Base-by-base conservation (phyloP, 371 early-diverging fungal genomes). In the Capniomyces stellatus region DNA sequence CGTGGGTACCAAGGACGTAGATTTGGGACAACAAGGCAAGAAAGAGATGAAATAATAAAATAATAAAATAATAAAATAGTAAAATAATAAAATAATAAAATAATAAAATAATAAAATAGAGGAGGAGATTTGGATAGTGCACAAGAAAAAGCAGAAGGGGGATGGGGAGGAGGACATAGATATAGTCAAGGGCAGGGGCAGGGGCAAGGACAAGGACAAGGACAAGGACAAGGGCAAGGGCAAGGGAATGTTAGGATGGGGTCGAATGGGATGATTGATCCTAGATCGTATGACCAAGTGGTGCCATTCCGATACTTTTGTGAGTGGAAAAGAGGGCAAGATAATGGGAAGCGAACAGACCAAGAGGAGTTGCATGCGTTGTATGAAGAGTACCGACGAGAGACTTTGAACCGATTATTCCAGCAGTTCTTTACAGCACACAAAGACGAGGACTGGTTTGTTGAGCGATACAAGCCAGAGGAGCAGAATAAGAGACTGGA, bases 381-480 rank as follows among this genome's bases (percentile, higher is more conserved):
- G 43, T 93, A 84, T 54, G 80, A 78, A 42, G 72, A 73, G 29
- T 93, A 93, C 64, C 81, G 80, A 54, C 86, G 87, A 52, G 76
- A 81, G 29, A 81, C 77, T 51, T 71, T 72, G 21, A 69, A 74
- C 46, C 77, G 77, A 29, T 79, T 82, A 43, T 66, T 82, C 46
- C 66, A 73, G 43, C 71, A 71, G 25, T 90, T 90, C 62, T 89
- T 83, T 62, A 71, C 69, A 0, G 71, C 69, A 24, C 87, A 92
- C 66, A 84, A 83, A 56, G 76, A 81, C 3, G 81, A 82, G 35
- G 89, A 89, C 51, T 93, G 94, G 94, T 93, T 92, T 66, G 64
- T 74, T 30, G 91, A 91, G 66, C 85, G 85, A 61, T 93, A 91
- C 60, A 86, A 90, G 59, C 88, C 90, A 1, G 75, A 66, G 19